These are phyloP conservation scores for Mucuna pruriens DNA, from an alignment of 306 rosid genomes.

Conservation along the genomic window DNA sequence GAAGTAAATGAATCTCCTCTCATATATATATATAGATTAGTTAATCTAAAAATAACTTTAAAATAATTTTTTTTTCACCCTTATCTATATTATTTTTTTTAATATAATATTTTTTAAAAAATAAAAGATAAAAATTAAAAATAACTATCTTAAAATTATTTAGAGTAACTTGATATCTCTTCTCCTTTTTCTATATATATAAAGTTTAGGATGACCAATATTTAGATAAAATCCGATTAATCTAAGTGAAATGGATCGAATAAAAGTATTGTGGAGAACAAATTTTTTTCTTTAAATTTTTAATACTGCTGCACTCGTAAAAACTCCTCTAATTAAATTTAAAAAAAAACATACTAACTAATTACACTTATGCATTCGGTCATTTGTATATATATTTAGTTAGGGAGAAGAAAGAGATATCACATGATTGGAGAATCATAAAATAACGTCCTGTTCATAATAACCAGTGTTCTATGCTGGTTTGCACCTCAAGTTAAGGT, in stretches of 20 bases:
- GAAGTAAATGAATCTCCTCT: too few species aligned
- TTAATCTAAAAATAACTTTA: too few species aligned
- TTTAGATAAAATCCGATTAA: neutral
- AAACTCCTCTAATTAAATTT: neutral
- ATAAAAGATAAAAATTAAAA: too few species aligned
- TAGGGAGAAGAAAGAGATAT: neutral
- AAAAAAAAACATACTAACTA: neutral
- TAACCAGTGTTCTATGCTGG: neutral
- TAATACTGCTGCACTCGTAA: neutral
- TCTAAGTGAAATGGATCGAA: neutral
- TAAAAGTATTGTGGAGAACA: neutral
- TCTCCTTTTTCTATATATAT: too few species aligned
- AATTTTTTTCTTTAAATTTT: neutral
- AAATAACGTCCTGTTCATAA: constrained; percentile 2
- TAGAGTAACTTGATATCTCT: too few species aligned
- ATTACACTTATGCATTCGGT: neutral
- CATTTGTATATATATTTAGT: neutral
- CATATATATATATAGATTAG: too few species aligned
- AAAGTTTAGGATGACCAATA: neutral
- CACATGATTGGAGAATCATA: constrained; percentile 31
- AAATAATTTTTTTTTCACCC: too few species aligned
- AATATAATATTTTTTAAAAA: too few species aligned
- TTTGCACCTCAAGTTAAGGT: constrained; percentile 1
- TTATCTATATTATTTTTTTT: too few species aligned
- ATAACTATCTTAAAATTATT: too few species aligned